A percentile compares a stretch with the other conserved stretches of the same genome.
Evolutionary conservation across 2,329 filamentous ascomycete genomes (phyloP).

Genomic region (Coleophoma eucalyptorum): DNA sequence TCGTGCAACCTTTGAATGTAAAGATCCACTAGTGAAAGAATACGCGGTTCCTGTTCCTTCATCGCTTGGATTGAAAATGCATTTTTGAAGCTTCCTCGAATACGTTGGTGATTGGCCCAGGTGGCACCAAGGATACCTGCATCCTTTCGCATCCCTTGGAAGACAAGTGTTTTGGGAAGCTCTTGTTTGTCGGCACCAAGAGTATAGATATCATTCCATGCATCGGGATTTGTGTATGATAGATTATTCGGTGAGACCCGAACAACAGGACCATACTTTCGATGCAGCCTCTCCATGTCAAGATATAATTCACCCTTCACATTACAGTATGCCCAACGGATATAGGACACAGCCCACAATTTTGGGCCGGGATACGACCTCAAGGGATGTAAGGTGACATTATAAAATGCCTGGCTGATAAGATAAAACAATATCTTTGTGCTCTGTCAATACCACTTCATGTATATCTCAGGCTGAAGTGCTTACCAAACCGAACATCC

Average conservation of each 20-base stretch:
- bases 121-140: not conserved
- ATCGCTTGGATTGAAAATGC: conserved; percentile 37
- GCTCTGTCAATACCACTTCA: too few species aligned
- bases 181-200: not conserved
- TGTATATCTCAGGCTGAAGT: too few species aligned
- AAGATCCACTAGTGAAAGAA: conserved; percentile 33
- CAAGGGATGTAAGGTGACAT: conserved; percentile 9
- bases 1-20: conserved; percentile 27
- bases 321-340: conserved; percentile 5
- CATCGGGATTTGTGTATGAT: conserved; percentile 3
- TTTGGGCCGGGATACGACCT: conserved; percentile 11
- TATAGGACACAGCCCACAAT: conserved; percentile 7
- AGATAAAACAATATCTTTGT: not conserved
- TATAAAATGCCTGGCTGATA: not conserved
- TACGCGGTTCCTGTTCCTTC: conserved; percentile 36
- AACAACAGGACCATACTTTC: conserved; percentile 8
- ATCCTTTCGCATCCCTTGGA: not conserved
- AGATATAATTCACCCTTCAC: conserved; percentile 6
- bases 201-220: conserved; percentile 9
- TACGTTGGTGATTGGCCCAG: conserved; percentile 9
- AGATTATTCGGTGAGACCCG: conserved; percentile 4
- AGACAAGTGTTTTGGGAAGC: conserved; percentile 5
- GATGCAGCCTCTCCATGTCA: conserved; percentile 2
- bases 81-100: conserved; percentile 20
- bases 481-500: too few species aligned